Evolutionary conservation across 2,329 filamentous ascomycete species (phyloP), one percentile per base, ranked within the genome.

Genomic region (Ceratocystis colombiana): DNA sequence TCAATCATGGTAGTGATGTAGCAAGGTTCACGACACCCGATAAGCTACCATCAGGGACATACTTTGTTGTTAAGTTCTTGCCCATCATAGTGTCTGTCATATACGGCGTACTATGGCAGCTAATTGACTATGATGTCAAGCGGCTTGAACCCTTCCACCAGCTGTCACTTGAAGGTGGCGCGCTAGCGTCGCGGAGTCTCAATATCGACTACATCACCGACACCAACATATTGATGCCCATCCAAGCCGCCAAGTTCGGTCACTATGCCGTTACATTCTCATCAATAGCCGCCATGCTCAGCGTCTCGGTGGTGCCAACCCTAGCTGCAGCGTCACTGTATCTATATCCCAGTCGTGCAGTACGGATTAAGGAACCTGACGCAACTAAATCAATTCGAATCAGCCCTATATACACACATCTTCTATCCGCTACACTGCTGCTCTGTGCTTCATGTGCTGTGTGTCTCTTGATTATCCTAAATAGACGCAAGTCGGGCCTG

Each of bases 191-290:
- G 48, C 82, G 84, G 71, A 88, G 85, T 0, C 81, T 90, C 71
- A 90, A 89, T 69, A 86, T 88, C 68, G 86, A 89, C 73, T 90
- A 90, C 68, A 79, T 88, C 57, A 89, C 87, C 4, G 81, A 84
- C 70, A 82, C 87, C 75, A 85, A 81, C 71, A 84, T 88, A 71
- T 74, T 87, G 48, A 80, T 86, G 1, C 88, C 88, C 0, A 73
- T 89, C 3, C 78, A 81, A 59, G 87, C 87, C 0, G 71, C 89
- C 2, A 78, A 77, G 68, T 80, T 83, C 69, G 79, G 79, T 57
- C 88, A 90, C 70, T 88, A 85, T 72, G 86, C 87, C 0, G 87
- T 90, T 5, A 82, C 82, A 0, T 76, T 86, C 15, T 88, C 85
- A 0, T 88, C 86, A 0, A 69, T 88, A 5, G 83, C 84, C 0